Evolutionary conservation across 2,329 filamentous ascomycete species (phyloP), one percentile per base, ranked within the genome.

Genomic region (Talaromyces marneffei): DNA sequence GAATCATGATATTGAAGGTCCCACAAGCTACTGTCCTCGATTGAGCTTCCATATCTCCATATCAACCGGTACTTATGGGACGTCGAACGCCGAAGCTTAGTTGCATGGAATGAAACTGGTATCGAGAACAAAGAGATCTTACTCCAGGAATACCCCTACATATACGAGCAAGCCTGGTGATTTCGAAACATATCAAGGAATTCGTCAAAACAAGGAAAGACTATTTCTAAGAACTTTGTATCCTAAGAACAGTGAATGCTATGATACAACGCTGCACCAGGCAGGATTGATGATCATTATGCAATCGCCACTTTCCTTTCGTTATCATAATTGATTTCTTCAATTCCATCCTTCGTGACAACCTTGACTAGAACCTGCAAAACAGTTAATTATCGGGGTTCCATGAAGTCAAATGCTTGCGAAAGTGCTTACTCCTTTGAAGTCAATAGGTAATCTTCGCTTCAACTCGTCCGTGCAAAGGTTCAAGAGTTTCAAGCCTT

Each of bases 381-480:
- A 72, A 64, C 39, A 55, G 25, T 35, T 58, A 57, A 48, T 23
- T 39, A 46, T 33, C 29, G 4, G 3, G 2, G 5, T n/a, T 31
- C 8, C n/a, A 20, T 33, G 7, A 33, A 6, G 5, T 14, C n/a
- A 52, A 23, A 0, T 31, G 31, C 18, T 9, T 52, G 33, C 1
- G 54, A 42, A 8, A 23, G 18, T 64, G 72, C 87, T 70, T 70
- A 96, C 90, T 40, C 94, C 94, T 84, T 99, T 99, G 85, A 97
- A 99, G 77, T 99, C 94, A 74, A 99, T 92, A 63, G 94, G 94
- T 82, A 99, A 85, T 78, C 95, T 86, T 75, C 94, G 87, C 85
- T 97, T 96, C 74, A 99, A 81, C 82, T 99, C 94, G 76, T 97
- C 92, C 68, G 91, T 94, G 80, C 94, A 99, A 87, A 97, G 89